Percentiles rank a stretch among this genome's conserved stretches.
These are phyloP conservation scores for Fusarium virguliforme DNA, from an alignment of 2,329 filamentous ascomycete species.

Conservation along the genomic window DNA sequence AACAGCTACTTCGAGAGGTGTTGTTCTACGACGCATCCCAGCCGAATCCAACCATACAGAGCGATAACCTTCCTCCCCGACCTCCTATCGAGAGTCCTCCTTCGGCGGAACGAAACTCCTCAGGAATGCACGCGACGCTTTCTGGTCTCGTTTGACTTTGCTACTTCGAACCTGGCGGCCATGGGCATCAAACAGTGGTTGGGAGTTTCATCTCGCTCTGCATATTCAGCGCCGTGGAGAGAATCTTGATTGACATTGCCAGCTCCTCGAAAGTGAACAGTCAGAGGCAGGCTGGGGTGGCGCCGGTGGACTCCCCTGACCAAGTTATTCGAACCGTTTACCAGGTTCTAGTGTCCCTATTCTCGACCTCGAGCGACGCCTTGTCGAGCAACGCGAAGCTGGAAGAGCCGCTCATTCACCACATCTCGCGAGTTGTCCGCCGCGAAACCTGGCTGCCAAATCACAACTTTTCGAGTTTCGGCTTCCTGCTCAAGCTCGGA, in stretches of 20 bases:
- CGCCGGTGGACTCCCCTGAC: slow-evolving; percentile 37
- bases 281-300: slow-evolving; percentile 26
- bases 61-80: slow-evolving; percentile 39
- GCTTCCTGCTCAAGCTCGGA: slow-evolving; percentile 68
- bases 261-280: slow-evolving; percentile 37
- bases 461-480: slow-evolving; percentile 63
- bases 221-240: slow-evolving; percentile 71
- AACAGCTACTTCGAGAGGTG: slow-evolving; percentile 70
- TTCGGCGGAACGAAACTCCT: slow-evolving; percentile 65
- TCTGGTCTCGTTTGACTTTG: slow-evolving; percentile 67
- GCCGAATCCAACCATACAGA: slow-evolving; percentile 60
- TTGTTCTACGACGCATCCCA: slow-evolving; percentile 70
- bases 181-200: slow-evolving; percentile 65
- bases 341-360: slow-evolving; percentile 67
- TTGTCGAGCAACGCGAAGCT: slow-evolving; percentile 60
- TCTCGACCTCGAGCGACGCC: slow-evolving; percentile 63
- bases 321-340: slow-evolving; percentile 65
- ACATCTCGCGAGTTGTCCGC: slow-evolving; percentile 63
- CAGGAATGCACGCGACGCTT: slow-evolving; percentile 68
- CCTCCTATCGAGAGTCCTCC: slow-evolving; percentile 62
- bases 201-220: slow-evolving; percentile 69
- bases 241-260: slow-evolving; percentile 65
- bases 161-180: slow-evolving; percentile 58
- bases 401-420: slow-evolving; percentile 62
- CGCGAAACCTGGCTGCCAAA: slow-evolving; percentile 64